phyloP scores from a whole-genome alignment of 192 early-diverging fungal genomes.

The Anaeromyces robustus region DNA sequence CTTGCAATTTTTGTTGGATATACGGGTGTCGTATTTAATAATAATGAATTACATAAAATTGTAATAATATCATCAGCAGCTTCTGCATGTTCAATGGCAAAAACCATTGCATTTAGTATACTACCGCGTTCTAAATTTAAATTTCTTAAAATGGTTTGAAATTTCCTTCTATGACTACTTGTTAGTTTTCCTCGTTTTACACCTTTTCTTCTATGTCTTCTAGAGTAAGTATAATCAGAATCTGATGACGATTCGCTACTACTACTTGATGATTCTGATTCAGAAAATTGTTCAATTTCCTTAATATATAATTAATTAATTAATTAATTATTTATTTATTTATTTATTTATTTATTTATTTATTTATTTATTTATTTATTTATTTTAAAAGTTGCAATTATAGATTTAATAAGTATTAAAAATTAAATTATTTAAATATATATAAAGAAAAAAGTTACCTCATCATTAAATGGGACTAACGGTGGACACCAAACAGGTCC shows the following conservation, averaged over 20 bases:
- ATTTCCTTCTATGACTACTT: conserved; percentile 3
- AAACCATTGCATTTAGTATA: conserved; percentile 67
- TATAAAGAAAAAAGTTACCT: conserved; percentile 24
- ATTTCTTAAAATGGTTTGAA: conserved; percentile 11
- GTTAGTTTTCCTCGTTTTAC: not conserved
- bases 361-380: not conserved
- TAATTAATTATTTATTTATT: not conserved
- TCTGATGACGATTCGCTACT: conserved; percentile 5
- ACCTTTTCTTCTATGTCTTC: not conserved
- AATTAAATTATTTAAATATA: too few species aligned
- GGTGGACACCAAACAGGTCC: conserved; percentile 81
- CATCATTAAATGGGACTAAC: conserved; percentile 45
- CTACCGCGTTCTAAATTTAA: conserved; percentile 15
- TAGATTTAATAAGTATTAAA: too few species aligned
- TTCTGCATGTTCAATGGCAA: conserved; percentile 68
- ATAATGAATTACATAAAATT: conserved; percentile 40
- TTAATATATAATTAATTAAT: too few species aligned
- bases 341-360: not conserved
- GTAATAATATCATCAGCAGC: conserved; percentile 64
- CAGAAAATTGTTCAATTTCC: conserved; percentile 9
- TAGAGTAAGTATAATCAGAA: conserved; percentile 1
- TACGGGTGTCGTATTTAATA: conserved; percentile 30
- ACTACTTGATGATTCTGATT: conserved; percentile 19
- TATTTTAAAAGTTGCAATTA: too few species aligned
- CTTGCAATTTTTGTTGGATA: conserved; percentile 49